Percentiles rank a stretch among this genome's conserved stretches.
Conservation (phyloP, 495 filamentous ascomycete genomes). For the Penicillium waksmanii region DNA sequence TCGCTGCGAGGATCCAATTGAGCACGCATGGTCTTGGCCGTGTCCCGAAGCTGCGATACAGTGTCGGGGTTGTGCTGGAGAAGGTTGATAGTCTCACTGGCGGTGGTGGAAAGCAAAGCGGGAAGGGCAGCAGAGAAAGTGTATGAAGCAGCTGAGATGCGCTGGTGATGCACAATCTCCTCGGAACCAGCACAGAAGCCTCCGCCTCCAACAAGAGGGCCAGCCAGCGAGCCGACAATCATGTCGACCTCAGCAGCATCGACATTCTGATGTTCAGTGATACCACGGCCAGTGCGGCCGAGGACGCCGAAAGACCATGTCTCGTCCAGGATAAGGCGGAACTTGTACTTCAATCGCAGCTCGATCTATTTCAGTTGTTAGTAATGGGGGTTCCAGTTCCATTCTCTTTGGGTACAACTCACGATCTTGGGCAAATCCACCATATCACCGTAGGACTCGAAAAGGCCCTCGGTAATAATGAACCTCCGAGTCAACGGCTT, state of each 20-base stretch:
- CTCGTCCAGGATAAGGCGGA: slow-evolving; percentile 95
- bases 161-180: slow-evolving; percentile 94
- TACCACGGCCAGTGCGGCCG: slow-evolving; percentile 83
- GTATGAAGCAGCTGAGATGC: slow-evolving; percentile 85
- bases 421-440: slow-evolving; percentile 83
- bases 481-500: slow-evolving; percentile 92
- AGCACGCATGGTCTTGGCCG: slow-evolving; percentile 76
- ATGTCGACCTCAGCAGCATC: slow-evolving; percentile 90
- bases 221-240: slow-evolving; percentile 91
- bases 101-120: slow-evolving; percentile 91
- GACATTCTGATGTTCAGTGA: slow-evolving; percentile 95
- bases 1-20: slow-evolving; percentile 93
- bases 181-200: slow-evolving; percentile 91
- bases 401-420: slow-evolving; percentile 33
- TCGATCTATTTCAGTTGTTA: slow-evolving; percentile 62
- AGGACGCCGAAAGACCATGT: slow-evolving; percentile 96
- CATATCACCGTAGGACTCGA: slow-evolving; percentile 88
- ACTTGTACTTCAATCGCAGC: slow-evolving; percentile 92
- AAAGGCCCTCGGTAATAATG: slow-evolving; percentile 94
- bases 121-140: slow-evolving; percentile 95
- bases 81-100: slow-evolving; percentile 82
- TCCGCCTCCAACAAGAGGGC: slow-evolving; percentile 87
- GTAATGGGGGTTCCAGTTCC: neutral
- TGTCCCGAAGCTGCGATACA: slow-evolving; percentile 74
- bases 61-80: slow-evolving; percentile 83